Evolutionary conservation across 1,284 basidiomycete species (phyloP), one percentile per base, ranked within the genome.

Genomic region (Athelia psychrophila): DNA sequence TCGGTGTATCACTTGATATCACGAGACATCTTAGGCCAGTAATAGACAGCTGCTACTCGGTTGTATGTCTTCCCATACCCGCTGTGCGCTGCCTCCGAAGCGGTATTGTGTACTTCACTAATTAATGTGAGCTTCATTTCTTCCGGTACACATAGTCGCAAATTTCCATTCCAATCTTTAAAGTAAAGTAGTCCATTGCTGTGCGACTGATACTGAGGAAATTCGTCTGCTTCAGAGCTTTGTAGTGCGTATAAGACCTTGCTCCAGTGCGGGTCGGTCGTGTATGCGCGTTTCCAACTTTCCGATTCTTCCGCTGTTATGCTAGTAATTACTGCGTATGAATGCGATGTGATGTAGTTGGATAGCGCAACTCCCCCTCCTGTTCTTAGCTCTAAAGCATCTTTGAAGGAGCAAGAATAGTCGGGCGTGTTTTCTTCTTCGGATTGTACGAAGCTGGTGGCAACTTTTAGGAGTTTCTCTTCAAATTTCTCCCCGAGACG

Each of bases 1-100:
- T n/a, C 18, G 10, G 64, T 51, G 53, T 56, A 65, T 23, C 48
- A 32, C 10, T 59, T 52, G 13, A 66, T 51, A 40, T 58, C 54
- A n/a, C 35, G 1, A 20, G 45, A 54, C 55, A 69, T 62, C 10
- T 46, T 42, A 10, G 65, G 61, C 65, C 66, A 71, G 47, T 59
- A 64, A 47, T 59, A 70, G 2, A 49, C 44, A 0, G 50, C 12
- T 18, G 42, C 44, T 3, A 72, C 12, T 1, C 52, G 16, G 22
- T 58, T 54, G 33, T 60, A 60, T 0, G 61, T 62, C 42, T 65
- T 62, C 18, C 57, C 51, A n/a, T n/a, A n/a, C n/a, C n/a, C n/a
- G n/a, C 9, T 57, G 56, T 73, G 73, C 3, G 68, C 64, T 2
- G 60, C 56, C 27, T 64, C 63, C 0, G 33, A 46, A 9, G 48